These are phyloP conservation scores for Beta vulgaris DNA, from an alignment of 148 eudicot genomes.

Conservation along the genomic window DNA sequence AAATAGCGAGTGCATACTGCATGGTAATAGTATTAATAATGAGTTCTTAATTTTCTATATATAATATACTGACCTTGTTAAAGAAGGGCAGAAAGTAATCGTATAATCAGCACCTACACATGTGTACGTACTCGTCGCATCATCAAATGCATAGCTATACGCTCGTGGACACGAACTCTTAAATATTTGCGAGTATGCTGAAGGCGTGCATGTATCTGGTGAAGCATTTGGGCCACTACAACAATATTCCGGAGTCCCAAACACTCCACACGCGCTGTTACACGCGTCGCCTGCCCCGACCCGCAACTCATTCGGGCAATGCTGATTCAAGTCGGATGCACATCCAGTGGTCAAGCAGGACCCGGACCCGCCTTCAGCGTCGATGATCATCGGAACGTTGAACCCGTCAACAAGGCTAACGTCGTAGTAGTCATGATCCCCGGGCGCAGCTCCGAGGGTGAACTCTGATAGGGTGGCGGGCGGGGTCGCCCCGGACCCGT, in stretches of 20 bases:
- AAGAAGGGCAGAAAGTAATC: slow-evolving; percentile 58
- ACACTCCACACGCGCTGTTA: slow-evolving; percentile 69
- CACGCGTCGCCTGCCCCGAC: slow-evolving; percentile 51
- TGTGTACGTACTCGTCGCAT: slow-evolving; percentile 65
- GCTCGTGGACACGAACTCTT: slow-evolving; percentile 61
- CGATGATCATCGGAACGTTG: slow-evolving; percentile 52
- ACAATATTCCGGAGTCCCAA: slow-evolving; percentile 56
- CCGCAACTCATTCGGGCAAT: slow-evolving; percentile 54
- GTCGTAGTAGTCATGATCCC: slow-evolving; percentile 52
- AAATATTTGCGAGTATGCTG: slow-evolving; percentile 54
- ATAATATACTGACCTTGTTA: slow-evolving; percentile 30
- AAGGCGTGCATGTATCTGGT: slow-evolving; percentile 49
- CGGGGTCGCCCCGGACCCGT: slow-evolving; percentile 51
- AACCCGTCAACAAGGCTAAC: slow-evolving; percentile 76
- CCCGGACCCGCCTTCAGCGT: slow-evolving; percentile 48
- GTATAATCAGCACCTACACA: slow-evolving; percentile 54
- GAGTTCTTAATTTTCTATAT: background rate
- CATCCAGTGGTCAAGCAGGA: slow-evolving; percentile 56
- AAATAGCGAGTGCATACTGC: background rate
- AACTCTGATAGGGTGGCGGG: slow-evolving; percentile 70
- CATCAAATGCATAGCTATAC: slow-evolving; percentile 74
- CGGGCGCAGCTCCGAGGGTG: slow-evolving; percentile 44
- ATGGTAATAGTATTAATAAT: background rate
- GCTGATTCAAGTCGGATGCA: slow-evolving; percentile 42
- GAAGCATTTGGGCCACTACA: slow-evolving; percentile 52